phyloP scores from a whole-genome alignment of 2,329 filamentous ascomycete species.

The Botrytis medusae region DNA sequence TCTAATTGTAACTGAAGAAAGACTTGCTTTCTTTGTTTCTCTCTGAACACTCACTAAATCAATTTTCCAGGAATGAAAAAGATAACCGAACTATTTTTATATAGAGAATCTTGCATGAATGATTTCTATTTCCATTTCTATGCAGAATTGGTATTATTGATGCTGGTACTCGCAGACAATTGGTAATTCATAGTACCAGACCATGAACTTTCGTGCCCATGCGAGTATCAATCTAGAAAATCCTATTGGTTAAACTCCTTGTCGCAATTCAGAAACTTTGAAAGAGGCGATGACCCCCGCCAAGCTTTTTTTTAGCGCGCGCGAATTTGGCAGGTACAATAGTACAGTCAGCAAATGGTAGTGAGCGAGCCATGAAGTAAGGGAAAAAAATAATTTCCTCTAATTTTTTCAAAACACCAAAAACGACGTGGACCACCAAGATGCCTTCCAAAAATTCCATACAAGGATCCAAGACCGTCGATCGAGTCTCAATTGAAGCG shows the following conservation, averaged over 20 bases:
- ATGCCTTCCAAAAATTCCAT: slow-evolving; percentile 12
- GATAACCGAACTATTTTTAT: not conserved
- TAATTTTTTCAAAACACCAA: not conserved
- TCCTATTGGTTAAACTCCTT: slow-evolving; percentile 1
- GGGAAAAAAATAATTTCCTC: slow-evolving; percentile 9
- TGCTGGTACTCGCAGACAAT: not conserved
- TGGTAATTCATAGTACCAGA: not conserved
- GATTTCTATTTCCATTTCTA: not conserved
- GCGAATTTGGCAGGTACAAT: slow-evolving; percentile 9
- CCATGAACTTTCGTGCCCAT: not conserved
- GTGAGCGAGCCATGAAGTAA: not conserved
- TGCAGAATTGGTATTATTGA: not conserved
- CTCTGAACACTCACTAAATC: not conserved
- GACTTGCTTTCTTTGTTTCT: not conserved
- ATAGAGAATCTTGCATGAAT: not conserved
- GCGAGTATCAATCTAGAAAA: not conserved
- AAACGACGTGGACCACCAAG: not conserved
- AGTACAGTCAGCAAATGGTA: slow-evolving; percentile 19
- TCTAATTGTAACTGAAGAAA: not conserved
- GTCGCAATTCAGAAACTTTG: not conserved
- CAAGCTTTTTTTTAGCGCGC: slow-evolving; percentile 9
- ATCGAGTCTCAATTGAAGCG: slow-evolving; percentile 19
- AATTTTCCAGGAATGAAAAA: not conserved
- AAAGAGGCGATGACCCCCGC: not conserved
- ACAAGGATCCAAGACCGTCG: slow-evolving; percentile 5